Conservation (phyloP, 768 basidiomycete genomes). For the Trametes villosa region DNA sequence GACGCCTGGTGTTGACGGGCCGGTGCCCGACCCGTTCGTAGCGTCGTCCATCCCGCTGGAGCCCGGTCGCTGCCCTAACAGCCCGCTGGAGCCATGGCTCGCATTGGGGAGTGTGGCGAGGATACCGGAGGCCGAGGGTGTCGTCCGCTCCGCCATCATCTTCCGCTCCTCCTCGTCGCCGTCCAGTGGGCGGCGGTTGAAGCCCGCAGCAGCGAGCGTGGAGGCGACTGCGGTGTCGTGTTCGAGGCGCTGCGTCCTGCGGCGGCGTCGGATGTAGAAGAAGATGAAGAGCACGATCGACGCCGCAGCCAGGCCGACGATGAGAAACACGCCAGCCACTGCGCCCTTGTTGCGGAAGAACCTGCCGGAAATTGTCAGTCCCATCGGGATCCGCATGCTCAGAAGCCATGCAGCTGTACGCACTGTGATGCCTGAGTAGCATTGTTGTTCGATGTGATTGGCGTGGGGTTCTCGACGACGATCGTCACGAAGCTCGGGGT, state of each 20-base stretch:
- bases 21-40: constrained; percentile 31
- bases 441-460: constrained; percentile 44
- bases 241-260: constrained; percentile 62
- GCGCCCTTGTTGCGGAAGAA: constrained; percentile 92
- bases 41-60: constrained; percentile 38
- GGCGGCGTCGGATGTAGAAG: constrained; percentile 70
- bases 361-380: constrained; percentile 43
- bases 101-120: constrained; percentile 23
- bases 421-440: constrained; percentile 57
- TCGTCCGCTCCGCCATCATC: constrained; percentile 24
- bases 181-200: constrained; percentile 67
- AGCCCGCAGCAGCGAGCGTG: constrained; percentile 71
- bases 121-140: constrained; percentile 27
- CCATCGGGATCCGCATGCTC: background rate
- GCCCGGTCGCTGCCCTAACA: constrained; percentile 20
- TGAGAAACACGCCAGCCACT: constrained; percentile 88
- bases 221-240: constrained; percentile 75
- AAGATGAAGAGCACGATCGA: constrained; percentile 71
- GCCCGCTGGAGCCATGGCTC: constrained; percentile 8
- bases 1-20: constrained; percentile 28
- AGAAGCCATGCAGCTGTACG: constrained; percentile 30
- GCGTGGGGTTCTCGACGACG: constrained; percentile 71
- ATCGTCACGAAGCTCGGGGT: constrained; percentile 61
- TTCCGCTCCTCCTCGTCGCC: constrained; percentile 52
- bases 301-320: constrained; percentile 81